Base-by-base conservation (phyloP, 352 stramenopile genomes). In the Pythium aphanidermatum region DNA sequence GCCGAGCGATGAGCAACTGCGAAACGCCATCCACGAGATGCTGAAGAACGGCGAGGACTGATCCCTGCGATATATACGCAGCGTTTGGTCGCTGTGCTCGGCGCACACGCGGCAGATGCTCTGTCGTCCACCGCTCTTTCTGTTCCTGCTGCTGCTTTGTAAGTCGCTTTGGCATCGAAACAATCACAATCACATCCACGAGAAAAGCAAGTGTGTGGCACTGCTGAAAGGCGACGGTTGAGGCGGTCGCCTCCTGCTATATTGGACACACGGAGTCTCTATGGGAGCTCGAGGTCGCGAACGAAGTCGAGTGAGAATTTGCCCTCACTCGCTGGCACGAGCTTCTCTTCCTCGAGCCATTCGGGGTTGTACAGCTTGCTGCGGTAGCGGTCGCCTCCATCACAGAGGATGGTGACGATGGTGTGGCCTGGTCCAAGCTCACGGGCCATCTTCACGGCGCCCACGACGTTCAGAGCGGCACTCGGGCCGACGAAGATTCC, bases 401-500 rank as follows among this genome's bases (percentile, higher is more conserved):
- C 84, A 36, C 80, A 86, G 42, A 95, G 27, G 16, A 95, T 81
- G 14, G 83, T 95, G 25, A 90, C 80, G 24, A 95, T 58, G 0
- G 72, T 89, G 52, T 80, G 65, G 2, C 80, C 80, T 0, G 65
- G 70, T 6, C 78, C 77, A 19, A 94, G 56, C 25, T 75, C 60
- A 3, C 74, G 68, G 23, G 80, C 77, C 69, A 86, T 81, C 51
- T 90, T 88, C n/a, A 92, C 71, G 4, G 80, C 84, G 5, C 77
- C 84, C 0, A 91, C 63, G 9, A 74, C 71, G 51, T 95, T 95
- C 37, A 92, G 24, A 9, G 79, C 74, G 6, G 80, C 80, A 11
- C 79, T 91, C 0, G 78, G 74, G 2, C 95, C 92, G 39, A 96
- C 93, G 60, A 98, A 98, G 52, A 98, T 73, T 2, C 79, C 79